Evolutionary conservation across 2,329 filamentous ascomycete species (phyloP).

Genomic region (Colletotrichum melonis): DNA sequence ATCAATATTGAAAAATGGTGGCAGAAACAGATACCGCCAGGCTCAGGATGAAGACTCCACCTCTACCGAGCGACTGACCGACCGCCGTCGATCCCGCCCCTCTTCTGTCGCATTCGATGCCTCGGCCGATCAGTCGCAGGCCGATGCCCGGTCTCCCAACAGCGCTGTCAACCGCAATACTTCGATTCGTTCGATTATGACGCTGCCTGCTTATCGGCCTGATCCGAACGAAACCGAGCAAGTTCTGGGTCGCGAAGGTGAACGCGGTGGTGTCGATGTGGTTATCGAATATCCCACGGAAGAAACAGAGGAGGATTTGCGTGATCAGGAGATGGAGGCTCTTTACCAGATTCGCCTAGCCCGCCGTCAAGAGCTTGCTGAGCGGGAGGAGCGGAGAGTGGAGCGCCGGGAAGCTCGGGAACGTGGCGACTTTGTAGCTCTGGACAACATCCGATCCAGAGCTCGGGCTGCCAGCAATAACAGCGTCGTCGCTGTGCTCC

Average conservation of each 20-base stretch:
- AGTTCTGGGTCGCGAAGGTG: conserved; percentile 88
- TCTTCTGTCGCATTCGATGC: conserved; percentile 30
- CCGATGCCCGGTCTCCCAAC: conserved; percentile 39
- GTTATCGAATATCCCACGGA: conserved; percentile 86
- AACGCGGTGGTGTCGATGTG: conserved; percentile 89
- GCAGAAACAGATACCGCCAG: conserved; percentile 42
- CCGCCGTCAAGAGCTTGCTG: conserved; percentile 78
- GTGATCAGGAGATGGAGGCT: conserved; percentile 93
- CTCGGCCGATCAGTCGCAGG: conserved; percentile 37
- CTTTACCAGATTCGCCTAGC: conserved; percentile 89
- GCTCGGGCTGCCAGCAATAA: conserved; percentile 59
- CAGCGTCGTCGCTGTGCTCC: conserved; percentile 70
- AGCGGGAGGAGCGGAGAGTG: conserved; percentile 80
- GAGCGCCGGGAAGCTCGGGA: conserved; percentile 78
- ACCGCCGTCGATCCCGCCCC: conserved; percentile 13
- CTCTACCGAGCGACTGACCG: conserved; percentile 14
- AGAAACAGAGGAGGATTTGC: conserved; percentile 80
- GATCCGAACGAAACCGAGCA: conserved; percentile 81
- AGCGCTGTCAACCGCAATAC: conserved; percentile 79
- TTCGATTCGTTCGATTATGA: conserved; percentile 93
- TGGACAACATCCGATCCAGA: conserved; percentile 74
- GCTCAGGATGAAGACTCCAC: conserved; percentile 45
- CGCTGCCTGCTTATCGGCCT: conserved; percentile 84
- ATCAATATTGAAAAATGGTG: conserved; percentile 22
- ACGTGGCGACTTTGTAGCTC: conserved; percentile 74